A percentile compares a stretch with the other conserved stretches of the same genome.
These are phyloP conservation scores for Aspergillus niger DNA, from an alignment of 2,329 filamentous ascomycete genomes.

Conservation along the genomic window DNA sequence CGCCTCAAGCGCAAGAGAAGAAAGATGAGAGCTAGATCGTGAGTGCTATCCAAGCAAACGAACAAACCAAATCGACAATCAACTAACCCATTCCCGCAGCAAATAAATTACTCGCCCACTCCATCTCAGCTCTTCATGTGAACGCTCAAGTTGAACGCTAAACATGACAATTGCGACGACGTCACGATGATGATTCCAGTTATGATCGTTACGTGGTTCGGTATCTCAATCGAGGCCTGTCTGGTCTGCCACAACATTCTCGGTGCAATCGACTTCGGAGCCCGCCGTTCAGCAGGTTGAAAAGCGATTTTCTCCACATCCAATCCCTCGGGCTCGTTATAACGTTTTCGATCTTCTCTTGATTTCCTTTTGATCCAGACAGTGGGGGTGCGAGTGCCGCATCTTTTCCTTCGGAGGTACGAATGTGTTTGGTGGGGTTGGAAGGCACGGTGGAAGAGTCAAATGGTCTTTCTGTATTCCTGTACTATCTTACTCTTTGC, in stretches of 20 bases:
- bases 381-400: slow-evolving; percentile 20
- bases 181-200: slow-evolving; percentile 34
- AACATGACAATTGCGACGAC: slow-evolving; percentile 39
- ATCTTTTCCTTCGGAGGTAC: slow-evolving; percentile 29
- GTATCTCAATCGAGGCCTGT: slow-evolving; percentile 26
- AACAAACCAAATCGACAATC: slow-evolving; percentile 5
- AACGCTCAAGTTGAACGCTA: slow-evolving; percentile 41
- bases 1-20: slow-evolving; percentile 99
- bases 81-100: slow-evolving; percentile 50
- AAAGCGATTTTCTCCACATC: slow-evolving; percentile 14
- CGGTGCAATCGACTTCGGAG: slow-evolving; percentile 29
- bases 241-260: slow-evolving; percentile 23
- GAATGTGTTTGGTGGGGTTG: slow-evolving; percentile 41
- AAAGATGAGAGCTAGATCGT: slow-evolving; percentile 99
- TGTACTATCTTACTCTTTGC: slow-evolving; percentile 22
- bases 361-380: slow-evolving; percentile 21
- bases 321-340: slow-evolving; percentile 32
- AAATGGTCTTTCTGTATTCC: slow-evolving; percentile 11
- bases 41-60: slow-evolving; percentile 49
- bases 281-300: slow-evolving; percentile 30
- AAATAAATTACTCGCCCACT: slow-evolving; percentile 67
- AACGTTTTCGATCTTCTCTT: slow-evolving; percentile 32
- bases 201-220: slow-evolving; percentile 34
- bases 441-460: slow-evolving; percentile 26
- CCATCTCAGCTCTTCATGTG: slow-evolving; percentile 53